Percentiles rank a stretch among this genome's conserved stretches.
Conservation (phyloP, 192 early-diverging fungal genomes). For the Umbelopsis sp. region DNA sequence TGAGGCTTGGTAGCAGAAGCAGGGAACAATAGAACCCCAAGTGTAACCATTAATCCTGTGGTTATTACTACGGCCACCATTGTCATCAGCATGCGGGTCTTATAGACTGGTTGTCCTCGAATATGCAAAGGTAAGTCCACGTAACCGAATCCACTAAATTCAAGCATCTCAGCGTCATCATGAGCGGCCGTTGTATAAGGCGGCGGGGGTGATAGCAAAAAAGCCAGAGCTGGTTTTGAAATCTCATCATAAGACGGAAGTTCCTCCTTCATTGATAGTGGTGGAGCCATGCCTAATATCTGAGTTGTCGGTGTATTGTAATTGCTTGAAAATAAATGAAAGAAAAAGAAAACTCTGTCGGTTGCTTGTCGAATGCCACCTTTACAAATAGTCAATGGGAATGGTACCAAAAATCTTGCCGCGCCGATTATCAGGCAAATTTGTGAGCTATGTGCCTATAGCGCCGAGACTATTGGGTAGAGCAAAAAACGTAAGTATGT, state of each 20-base stretch:
- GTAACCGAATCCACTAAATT: not conserved
- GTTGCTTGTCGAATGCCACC: not conserved
- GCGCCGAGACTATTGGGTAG: conserved; percentile 3
- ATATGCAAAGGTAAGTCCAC: not conserved
- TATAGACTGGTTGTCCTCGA: not conserved
- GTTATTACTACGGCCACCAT: not conserved
- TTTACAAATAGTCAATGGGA: not conserved
- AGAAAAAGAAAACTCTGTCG: not conserved
- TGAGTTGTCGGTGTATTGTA: not conserved
- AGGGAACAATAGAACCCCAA: conserved; percentile 6
- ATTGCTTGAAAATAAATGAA: not conserved
- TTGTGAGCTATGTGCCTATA: not conserved
- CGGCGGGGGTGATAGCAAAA: not conserved
- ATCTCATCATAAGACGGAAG: conserved; percentile 2
- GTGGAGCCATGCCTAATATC: conserved; percentile 5
- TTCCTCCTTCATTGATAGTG: not conserved
- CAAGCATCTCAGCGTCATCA: not conserved
- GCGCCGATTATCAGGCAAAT: conserved; percentile 3
- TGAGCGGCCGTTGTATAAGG: not conserved
- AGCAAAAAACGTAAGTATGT: not conserved
- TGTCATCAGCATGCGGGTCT: not conserved
- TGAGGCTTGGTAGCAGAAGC: not conserved
- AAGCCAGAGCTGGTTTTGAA: conserved; percentile 15
- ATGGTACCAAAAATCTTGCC: conserved; percentile 1
- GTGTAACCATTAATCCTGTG: not conserved